Conservation (phyloP, 441 rosid genomes). For the Erodium trifolium region DNA sequence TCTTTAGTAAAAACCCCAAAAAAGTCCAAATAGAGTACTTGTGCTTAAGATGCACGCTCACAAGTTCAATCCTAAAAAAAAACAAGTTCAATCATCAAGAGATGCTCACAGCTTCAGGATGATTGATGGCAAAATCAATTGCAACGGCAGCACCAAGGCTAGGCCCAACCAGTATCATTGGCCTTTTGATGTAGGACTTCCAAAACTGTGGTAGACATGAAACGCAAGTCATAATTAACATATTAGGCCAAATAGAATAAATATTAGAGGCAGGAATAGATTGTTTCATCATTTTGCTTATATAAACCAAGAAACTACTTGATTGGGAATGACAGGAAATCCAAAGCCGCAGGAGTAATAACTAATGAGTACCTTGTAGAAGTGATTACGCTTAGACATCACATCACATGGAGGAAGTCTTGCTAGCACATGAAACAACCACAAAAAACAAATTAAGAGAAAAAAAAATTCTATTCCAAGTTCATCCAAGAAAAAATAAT, state of each 20-base stretch:
- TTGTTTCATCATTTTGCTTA: neutral
- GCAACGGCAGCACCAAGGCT: constrained; percentile 97
- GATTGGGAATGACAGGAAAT: neutral
- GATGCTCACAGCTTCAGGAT: constrained; percentile 72
- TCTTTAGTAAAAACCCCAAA: neutral
- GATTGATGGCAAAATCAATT: constrained; percentile 60
- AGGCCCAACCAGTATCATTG: constrained; percentile 77
- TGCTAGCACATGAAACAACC: constrained; percentile 27
- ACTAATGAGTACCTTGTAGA: constrained; percentile 51
- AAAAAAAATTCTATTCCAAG: neutral
- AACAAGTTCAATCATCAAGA: neutral
- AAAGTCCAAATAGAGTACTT: neutral
- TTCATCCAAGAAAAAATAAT: no score
- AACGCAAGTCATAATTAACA: neutral
- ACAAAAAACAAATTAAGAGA: constrained; percentile 4
- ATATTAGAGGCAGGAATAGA: neutral
- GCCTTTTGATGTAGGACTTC: constrained; percentile 69
- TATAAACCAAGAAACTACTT: neutral
- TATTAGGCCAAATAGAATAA: neutral
- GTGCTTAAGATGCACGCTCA: neutral
- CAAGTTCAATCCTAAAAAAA: neutral
- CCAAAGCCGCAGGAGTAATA: neutral
- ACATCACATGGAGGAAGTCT: constrained; percentile 53
- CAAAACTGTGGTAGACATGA: constrained; percentile 48
- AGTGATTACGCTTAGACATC: constrained; percentile 63